Percentiles rank a stretch among this genome's conserved stretches.
phyloP scores from a whole-genome alignment of 176 grass and related monocot genomes.

The Aechmea fasciata region DNA sequence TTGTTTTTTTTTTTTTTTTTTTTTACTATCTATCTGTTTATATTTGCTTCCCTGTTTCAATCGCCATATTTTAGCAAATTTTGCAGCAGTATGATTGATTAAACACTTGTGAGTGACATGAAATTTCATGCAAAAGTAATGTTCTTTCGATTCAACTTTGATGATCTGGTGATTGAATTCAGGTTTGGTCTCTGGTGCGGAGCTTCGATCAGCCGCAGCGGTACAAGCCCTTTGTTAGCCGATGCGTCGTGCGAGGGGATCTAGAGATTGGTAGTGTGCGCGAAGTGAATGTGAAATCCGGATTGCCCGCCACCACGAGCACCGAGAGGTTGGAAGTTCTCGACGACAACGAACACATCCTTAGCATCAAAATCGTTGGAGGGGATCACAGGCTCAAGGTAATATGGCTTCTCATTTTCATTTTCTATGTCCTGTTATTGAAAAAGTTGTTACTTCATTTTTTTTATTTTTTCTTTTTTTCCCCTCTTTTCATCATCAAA shows the following conservation, averaged over 20 bases:
- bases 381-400: slow-evolving; percentile 86
- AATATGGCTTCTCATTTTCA: background rate
- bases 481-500: background rate
- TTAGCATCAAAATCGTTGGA: slow-evolving; percentile 69
- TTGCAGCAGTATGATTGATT: too few species aligned
- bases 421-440: background rate
- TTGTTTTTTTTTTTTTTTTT: too few species aligned
- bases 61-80: too few species aligned
- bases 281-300: slow-evolving; percentile 75
- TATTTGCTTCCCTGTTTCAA: too few species aligned
- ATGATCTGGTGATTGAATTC: background rate
- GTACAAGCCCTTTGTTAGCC: slow-evolving; percentile 82
- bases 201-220: slow-evolving; percentile 87
- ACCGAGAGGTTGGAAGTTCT: slow-evolving; percentile 65
- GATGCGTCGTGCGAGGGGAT: slow-evolving; percentile 63
- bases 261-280: slow-evolving; percentile 63
- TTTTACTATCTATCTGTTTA: too few species aligned
- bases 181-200: slow-evolving; percentile 84
- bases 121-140: too few species aligned
- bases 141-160: too few species aligned
- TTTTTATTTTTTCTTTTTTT: background rate
- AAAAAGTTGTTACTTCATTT: too few species aligned
- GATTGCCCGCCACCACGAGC: slow-evolving; percentile 75
- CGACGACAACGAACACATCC: slow-evolving; percentile 65
- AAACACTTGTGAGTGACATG: too few species aligned